These are phyloP conservation scores for Pleurozium schreberi DNA, from an alignment of 225 moss, liverwort and hornwort species.

Conservation along the genomic window DNA sequence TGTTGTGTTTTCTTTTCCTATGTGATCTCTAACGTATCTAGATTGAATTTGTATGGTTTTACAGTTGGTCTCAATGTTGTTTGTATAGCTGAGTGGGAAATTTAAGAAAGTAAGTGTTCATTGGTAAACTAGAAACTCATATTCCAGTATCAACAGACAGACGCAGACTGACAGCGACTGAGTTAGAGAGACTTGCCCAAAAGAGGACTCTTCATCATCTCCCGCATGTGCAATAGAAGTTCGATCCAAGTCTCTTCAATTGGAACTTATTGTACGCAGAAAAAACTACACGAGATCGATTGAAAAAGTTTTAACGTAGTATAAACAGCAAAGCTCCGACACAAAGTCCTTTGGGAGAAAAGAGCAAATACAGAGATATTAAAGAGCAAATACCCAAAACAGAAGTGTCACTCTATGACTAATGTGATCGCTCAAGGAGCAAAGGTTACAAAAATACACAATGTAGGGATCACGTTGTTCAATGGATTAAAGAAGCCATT, in stretches of 20 bases:
- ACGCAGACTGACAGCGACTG: background rate
- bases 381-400: background rate
- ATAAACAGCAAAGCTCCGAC: background rate
- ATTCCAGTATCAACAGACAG: background rate
- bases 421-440: background rate
- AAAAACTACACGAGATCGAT: background rate
- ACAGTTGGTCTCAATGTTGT: background rate
- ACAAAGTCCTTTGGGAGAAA: background rate
- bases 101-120: background rate
- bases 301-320: background rate
- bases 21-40: no score
- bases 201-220: background rate
- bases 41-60: no score
- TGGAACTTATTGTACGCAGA: background rate
- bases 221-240: background rate
- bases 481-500: background rate
- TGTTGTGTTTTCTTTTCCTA: no score
- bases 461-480: background rate
- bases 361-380: background rate
- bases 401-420: background rate
- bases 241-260: background rate
- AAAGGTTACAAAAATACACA: background rate
- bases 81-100: background rate
- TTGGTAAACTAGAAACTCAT: background rate
- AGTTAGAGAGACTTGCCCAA: background rate